Percentiles rank a stretch among this genome's conserved stretches.
These are phyloP conservation scores for Euphrasia arctica DNA, from an alignment of 305 asterid genomes.

Conservation along the genomic window DNA sequence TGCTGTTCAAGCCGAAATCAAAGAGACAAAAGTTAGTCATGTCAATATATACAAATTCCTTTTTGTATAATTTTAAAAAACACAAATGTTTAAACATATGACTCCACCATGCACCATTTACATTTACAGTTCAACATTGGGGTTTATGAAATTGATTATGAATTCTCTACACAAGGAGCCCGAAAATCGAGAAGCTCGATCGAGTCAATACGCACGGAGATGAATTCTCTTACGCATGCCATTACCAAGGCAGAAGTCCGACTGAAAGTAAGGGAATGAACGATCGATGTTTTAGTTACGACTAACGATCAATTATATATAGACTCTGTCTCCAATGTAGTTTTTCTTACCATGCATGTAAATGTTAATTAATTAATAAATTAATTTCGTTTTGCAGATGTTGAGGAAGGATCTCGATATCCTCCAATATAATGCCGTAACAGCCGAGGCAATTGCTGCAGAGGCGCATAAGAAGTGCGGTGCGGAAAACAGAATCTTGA, in stretches of 20 bases:
- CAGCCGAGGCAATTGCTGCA: constrained; percentile 51
- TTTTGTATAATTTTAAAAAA: not conserved
- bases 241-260: constrained; percentile 55
- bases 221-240: constrained; percentile 66
- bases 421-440: constrained; percentile 50
- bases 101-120: constrained; percentile 13
- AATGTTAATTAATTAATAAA: too few relatives aligned
- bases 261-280: too few relatives aligned
- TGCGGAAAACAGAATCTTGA: constrained; percentile 50
- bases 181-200: constrained; percentile 60
- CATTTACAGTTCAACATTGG: constrained; percentile 45
- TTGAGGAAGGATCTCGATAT: constrained; percentile 70
- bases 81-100: constrained; percentile 1
- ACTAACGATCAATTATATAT: too few relatives aligned
- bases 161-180: constrained; percentile 54
- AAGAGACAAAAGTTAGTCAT: constrained; percentile 59
- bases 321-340: not conserved
- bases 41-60: not conserved
- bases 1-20: constrained; percentile 59
- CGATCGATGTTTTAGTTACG: too few relatives aligned
- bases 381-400: constrained; percentile 37
- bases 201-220: constrained; percentile 72
- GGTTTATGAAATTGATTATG: constrained; percentile 61
- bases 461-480: constrained; percentile 56
- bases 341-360: not conserved